These are phyloP conservation scores for Erythrophleum ivorense DNA, from an alignment of 331 rosid species.

Conservation along the genomic window DNA sequence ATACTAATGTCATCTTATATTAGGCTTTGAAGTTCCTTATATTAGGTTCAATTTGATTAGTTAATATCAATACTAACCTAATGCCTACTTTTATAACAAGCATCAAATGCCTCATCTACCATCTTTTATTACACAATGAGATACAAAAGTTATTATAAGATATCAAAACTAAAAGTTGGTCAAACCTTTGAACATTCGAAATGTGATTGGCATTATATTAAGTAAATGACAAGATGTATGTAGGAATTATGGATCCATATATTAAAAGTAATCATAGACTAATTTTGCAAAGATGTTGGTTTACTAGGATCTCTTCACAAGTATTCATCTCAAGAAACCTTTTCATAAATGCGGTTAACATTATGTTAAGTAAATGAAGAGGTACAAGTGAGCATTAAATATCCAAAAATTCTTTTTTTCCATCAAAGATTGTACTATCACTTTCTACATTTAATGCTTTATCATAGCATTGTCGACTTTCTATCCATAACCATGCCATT, in stretches of 20 bases:
- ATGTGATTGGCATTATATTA: not conserved
- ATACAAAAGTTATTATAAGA: not conserved
- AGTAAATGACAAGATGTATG: not conserved
- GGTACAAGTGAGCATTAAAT: not conserved
- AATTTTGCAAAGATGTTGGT: slow-evolving; percentile 69
- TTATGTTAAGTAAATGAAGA: not conserved
- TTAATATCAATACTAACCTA: not conserved
- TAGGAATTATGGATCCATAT: too few relatives aligned
- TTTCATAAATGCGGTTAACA: not conserved
- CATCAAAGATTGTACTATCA: too few relatives aligned
- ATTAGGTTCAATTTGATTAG: not conserved
- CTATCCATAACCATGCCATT: too few relatives aligned
- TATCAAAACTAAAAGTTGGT: not conserved
- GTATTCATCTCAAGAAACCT: slow-evolving; percentile 33
- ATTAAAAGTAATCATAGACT: not conserved
- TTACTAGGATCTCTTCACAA: slow-evolving; percentile 65
- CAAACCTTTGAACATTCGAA: not conserved
- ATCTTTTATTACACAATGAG: not conserved
- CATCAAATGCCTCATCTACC: not conserved
- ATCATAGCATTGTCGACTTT: not conserved
- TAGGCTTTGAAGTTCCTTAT: not conserved
- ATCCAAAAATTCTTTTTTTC: too few relatives aligned
- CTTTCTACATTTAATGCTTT: not conserved
- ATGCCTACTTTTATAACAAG: not conserved
- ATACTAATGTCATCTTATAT: too few relatives aligned